Percentiles rank a stretch among this genome's conserved stretches.
These are phyloP conservation scores for Gymnopus androsaceus DNA, from an alignment of 1,284 basidiomycete genomes.

Conservation along the genomic window DNA sequence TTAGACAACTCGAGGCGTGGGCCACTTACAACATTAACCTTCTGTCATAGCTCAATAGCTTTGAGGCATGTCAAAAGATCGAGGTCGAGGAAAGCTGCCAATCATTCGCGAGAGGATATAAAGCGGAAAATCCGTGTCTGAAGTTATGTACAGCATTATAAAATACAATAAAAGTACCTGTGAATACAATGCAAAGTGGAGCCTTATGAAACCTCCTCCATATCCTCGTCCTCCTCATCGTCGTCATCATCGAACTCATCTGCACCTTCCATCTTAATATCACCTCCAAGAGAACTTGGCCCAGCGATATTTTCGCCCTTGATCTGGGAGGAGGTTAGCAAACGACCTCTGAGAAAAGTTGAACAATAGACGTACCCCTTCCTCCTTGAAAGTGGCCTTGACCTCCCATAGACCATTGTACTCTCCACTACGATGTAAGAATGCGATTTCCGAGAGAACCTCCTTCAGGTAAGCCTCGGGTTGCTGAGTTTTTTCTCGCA, in stretches of 20 bases:
- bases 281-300: slow-evolving; percentile 33
- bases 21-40: no score
- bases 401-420: slow-evolving; percentile 72
- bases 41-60: no score
- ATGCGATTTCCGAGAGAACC: slow-evolving; percentile 80
- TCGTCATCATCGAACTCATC: slow-evolving; percentile 42
- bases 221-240: slow-evolving; percentile 47
- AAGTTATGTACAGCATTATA: neutral
- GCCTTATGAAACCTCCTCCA: slow-evolving; percentile 45
- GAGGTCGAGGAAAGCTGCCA: neutral
- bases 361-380: slow-evolving; percentile 45
- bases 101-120: neutral
- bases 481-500: slow-evolving; percentile 85
- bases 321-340: slow-evolving; percentile 36
- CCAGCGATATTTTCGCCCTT: slow-evolving; percentile 58
- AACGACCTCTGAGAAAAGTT: slow-evolving; percentile 1
- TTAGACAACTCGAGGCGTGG: no score
- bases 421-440: slow-evolving; percentile 80
- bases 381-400: slow-evolving; percentile 63
- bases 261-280: slow-evolving; percentile 41
- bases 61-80: neutral
- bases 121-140: neutral
- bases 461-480: slow-evolving; percentile 92
- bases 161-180: slow-evolving; percentile 12
- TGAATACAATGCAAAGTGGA: neutral